A percentile compares a stretch with the other conserved stretches of the same genome.
Conservation (phyloP, 2,329 filamentous ascomycete species). For the Monosporascus ibericus region DNA sequence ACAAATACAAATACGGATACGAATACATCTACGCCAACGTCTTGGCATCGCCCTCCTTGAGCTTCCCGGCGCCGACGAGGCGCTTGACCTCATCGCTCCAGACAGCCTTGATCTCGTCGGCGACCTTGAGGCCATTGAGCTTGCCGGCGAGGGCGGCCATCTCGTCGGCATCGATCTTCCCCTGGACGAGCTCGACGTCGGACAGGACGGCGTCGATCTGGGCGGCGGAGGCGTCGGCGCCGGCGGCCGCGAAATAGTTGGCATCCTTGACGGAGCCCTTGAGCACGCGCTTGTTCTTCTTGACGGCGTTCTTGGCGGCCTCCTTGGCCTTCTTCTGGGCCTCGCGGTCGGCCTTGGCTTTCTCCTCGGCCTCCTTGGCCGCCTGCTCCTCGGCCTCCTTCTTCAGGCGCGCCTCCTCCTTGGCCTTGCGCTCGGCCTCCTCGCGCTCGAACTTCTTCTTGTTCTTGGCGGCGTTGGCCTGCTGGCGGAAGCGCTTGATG, state of each 20-base stretch:
- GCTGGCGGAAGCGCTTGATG: slow-evolving; percentile 94
- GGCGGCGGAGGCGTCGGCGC: slow-evolving; percentile 63
- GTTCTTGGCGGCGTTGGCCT: slow-evolving; percentile 90
- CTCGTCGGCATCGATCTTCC: slow-evolving; percentile 86
- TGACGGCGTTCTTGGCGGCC: slow-evolving; percentile 95
- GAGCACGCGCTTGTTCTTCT: slow-evolving; percentile 99
- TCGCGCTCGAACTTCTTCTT: slow-evolving; percentile 89
- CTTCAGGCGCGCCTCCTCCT: slow-evolving; percentile 76
- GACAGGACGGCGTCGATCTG: slow-evolving; percentile 77
- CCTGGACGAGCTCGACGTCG: slow-evolving; percentile 81
- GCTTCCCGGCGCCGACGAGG: slow-evolving; percentile 74
- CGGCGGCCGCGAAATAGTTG: slow-evolving; percentile 75
- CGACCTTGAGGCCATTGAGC: slow-evolving; percentile 72
- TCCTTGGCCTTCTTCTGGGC: slow-evolving; percentile 94
- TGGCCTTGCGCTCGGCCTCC: slow-evolving; percentile 79
- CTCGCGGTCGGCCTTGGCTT: slow-evolving; percentile 78
- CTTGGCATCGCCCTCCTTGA: slow-evolving; percentile 80
- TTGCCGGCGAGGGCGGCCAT: slow-evolving; percentile 76
- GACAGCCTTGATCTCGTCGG: slow-evolving; percentile 76
- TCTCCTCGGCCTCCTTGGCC: slow-evolving; percentile 77
- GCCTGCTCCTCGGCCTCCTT: slow-evolving; percentile 79
- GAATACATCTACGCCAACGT: slow-evolving; percentile 30
- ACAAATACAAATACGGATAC: no score
- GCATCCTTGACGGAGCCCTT: slow-evolving; percentile 92
- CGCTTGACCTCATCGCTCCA: slow-evolving; percentile 74